Conservation (phyloP, 148 eudicot species). For the Euryodendron excelsum region DNA sequence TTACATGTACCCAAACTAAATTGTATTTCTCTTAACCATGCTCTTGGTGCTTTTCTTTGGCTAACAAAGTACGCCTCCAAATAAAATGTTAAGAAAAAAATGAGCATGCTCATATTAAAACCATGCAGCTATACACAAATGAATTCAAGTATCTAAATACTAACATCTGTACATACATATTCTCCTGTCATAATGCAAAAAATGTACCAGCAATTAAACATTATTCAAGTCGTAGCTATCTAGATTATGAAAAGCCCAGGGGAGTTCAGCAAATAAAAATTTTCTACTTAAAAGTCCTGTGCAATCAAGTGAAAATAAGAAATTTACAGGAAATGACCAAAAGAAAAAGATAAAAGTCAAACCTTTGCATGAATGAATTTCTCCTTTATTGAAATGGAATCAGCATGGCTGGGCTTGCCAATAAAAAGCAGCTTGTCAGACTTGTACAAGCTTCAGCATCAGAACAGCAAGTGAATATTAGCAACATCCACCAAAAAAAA, state of each 20-base stretch:
- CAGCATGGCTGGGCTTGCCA: conserved; percentile 79
- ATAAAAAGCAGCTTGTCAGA: conserved; percentile 61
- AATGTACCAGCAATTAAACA: background rate
- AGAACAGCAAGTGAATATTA: conserved; percentile 17
- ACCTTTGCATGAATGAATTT: conserved; percentile 99
- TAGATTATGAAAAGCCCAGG: conserved; percentile 1
- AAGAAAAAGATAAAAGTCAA: background rate
- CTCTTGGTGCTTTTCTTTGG: background rate
- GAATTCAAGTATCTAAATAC: background rate
- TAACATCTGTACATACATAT: background rate
- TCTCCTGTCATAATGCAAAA: background rate
- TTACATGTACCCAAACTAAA: background rate
- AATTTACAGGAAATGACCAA: background rate
- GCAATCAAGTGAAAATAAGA: background rate
- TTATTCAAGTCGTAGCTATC: background rate
- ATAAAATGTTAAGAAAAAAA: too few relatives aligned
- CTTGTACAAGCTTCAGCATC: conserved; percentile 60
- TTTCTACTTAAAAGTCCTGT: background rate
- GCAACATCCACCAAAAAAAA: conserved; percentile 11
- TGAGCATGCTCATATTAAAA: too few relatives aligned
- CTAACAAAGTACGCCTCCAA: background rate
- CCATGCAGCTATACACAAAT: background rate
- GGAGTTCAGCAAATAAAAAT: too few relatives aligned
- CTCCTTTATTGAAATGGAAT: conserved; percentile 87
- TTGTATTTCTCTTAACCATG: background rate